These are phyloP conservation scores for Spongispora temasekensis DNA, from an alignment of 1,284 basidiomycete genomes.

Conservation along the genomic window DNA sequence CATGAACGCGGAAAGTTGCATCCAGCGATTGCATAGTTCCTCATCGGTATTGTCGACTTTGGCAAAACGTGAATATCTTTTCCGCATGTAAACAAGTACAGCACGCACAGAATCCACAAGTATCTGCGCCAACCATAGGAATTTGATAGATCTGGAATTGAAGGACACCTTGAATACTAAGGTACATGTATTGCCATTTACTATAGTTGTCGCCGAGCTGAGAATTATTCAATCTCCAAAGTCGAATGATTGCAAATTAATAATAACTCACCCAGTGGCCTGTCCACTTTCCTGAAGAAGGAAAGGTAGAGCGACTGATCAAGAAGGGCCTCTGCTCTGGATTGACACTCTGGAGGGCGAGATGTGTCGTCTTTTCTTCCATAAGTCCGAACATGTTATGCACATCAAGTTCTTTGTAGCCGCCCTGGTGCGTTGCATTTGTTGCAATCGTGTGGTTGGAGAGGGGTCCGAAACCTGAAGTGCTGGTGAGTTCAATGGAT, in stretches of 20 bases:
- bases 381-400: slow-evolving; percentile 47
- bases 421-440: slow-evolving; percentile 43
- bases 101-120: slow-evolving; percentile 61
- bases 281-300: slow-evolving; percentile 63
- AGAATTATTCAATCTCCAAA: neutral
- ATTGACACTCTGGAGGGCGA: slow-evolving; percentile 35
- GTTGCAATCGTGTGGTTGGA: slow-evolving; percentile 36
- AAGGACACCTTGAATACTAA: slow-evolving; percentile 64
- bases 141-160: slow-evolving; percentile 80
- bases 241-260: neutral
- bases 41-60: slow-evolving; percentile 66
- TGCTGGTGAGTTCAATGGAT: neutral
- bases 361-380: slow-evolving; percentile 40
- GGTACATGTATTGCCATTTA: slow-evolving; percentile 61
- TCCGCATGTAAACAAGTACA: neutral
- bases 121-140: slow-evolving; percentile 77
- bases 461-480: slow-evolving; percentile 29
- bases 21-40: slow-evolving; percentile 82
- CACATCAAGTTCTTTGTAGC: slow-evolving; percentile 39
- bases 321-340: slow-evolving; percentile 44
- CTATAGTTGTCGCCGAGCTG: slow-evolving; percentile 75
- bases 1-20: slow-evolving; percentile 73
- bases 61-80: slow-evolving; percentile 34
- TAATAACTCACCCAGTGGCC: slow-evolving; percentile 52
- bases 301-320: slow-evolving; percentile 50